A percentile compares a stretch with the other conserved stretches of the same genome.
phyloP scores from a whole-genome alignment of 2,329 filamentous ascomycete species.

The Botrytis galanthina region DNA sequence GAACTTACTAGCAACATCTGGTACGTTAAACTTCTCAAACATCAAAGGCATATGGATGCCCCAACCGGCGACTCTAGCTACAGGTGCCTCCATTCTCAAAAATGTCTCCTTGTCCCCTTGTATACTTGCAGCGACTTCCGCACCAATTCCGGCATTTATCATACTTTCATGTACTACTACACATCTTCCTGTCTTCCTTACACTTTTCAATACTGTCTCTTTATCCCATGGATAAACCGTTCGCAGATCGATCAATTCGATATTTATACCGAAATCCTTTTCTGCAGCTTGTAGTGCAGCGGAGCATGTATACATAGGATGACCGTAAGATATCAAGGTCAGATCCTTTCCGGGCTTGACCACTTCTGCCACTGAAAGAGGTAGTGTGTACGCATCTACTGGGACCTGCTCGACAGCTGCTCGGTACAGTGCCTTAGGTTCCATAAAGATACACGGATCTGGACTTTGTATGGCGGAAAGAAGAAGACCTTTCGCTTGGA shows the following conservation, averaged over 20 bases:
- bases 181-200: constrained; percentile 66
- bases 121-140: constrained; percentile 69
- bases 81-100: constrained; percentile 65
- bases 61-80: constrained; percentile 69
- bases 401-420: constrained; percentile 73
- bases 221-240: constrained; percentile 75
- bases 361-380: constrained; percentile 66
- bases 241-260: constrained; percentile 69
- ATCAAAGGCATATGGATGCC: constrained; percentile 64
- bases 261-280: constrained; percentile 61
- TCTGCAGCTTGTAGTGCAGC: constrained; percentile 65
- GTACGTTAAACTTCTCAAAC: constrained; percentile 65
- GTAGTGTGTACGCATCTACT: constrained; percentile 63
- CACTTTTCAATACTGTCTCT: constrained; percentile 61
- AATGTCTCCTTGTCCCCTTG: constrained; percentile 63
- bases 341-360: constrained; percentile 64
- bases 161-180: constrained; percentile 74
- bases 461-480: constrained; percentile 60
- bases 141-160: constrained; percentile 70
- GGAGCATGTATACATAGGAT: constrained; percentile 67
- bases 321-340: constrained; percentile 69
- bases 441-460: constrained; percentile 73
- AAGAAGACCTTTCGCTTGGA: constrained; percentile 69
- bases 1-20: constrained; percentile 66
- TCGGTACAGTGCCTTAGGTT: constrained; percentile 71